Evolutionary conservation across 2,329 filamentous ascomycete genomes (phyloP), one percentile per base, ranked within the genome.

Genomic region (Aspergillus phoenicis): DNA sequence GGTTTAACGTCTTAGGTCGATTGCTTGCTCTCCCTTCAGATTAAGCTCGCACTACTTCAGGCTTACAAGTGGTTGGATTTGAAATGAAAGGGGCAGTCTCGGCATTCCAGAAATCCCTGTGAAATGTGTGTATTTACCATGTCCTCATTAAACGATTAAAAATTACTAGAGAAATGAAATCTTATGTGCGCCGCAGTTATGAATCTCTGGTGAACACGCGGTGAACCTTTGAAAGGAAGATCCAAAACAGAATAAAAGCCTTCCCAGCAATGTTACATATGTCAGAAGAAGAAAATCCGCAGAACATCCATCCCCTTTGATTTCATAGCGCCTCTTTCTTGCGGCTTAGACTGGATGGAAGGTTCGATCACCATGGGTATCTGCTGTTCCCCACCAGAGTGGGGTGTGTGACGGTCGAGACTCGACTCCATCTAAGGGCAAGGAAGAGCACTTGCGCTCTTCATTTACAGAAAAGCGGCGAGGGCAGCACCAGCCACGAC

Each of bases 401-500:
- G 47, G 45, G 24, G 39, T 43, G 45, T 26, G 28, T 33, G 24
- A 26, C 39, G 39, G 22, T 33, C 47, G 52, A 52, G 45, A 51
- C 43, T 38, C 36, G 10, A 22, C 26, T 8, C 28, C 53, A 24
- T 52, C 17, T 26, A 57, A 17, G 39, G 7, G 17, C 8, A 22
- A n/a, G 36, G 28, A n/a, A 28, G 10, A 22, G 26, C 17, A 43
- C 33, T 55, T 28, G 36, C 13, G 20, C n/a, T 33, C 24, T 48
- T 58, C 43, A 36, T 64, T 75, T 76, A 81, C 65, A 81, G 68
- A 63, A 82, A 72, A 65, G 77, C 76, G 66, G 77, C 76, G 51
- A 81, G 68, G 52, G 77, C 71, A 62, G 74, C 72, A 69, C 78
- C 79, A 64, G 78, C 80, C 22, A 80, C 69, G 54, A 79, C 68